Evolutionary conservation across 768 basidiomycete genomes (phyloP).

Genomic region (Leccinum uliginosum): DNA sequence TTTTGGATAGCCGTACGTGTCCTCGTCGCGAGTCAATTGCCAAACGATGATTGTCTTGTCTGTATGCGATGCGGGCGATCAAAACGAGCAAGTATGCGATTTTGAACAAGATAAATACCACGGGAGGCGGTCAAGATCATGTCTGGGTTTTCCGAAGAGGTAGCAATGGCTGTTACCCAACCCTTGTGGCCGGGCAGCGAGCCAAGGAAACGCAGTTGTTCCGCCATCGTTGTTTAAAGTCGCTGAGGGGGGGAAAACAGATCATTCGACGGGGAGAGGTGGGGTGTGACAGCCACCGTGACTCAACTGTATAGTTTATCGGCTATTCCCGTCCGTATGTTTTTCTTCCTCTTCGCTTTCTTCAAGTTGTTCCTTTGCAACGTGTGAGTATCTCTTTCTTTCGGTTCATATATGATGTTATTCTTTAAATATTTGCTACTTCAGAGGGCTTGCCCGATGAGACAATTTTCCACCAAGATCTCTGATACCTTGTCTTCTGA

Average conservation of each 20-base stretch:
- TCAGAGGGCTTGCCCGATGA: slow-evolving; percentile 58
- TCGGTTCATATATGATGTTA: slow-evolving; percentile 36
- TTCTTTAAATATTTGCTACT: slow-evolving; percentile 62
- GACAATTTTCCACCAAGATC: slow-evolving; percentile 69
- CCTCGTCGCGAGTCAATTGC: slow-evolving; percentile 93
- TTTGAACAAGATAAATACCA: slow-evolving; percentile 49
- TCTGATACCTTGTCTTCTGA: slow-evolving; percentile 39
- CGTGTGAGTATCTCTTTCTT: slow-evolving; percentile 18
- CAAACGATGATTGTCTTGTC: slow-evolving; percentile 99
- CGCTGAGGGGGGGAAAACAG: background rate
- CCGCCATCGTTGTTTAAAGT: slow-evolving; percentile 53
- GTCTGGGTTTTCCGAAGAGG: slow-evolving; percentile 97
- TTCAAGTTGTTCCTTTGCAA: background rate
- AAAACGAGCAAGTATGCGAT: slow-evolving; percentile 15
- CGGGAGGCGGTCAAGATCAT: slow-evolving; percentile 98
- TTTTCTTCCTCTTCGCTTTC: background rate
- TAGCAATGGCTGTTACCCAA: slow-evolving; percentile 98
- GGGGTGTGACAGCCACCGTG: slow-evolving; percentile 58
- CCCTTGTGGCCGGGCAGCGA: slow-evolving; percentile 91
- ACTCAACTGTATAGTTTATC: slow-evolving; percentile 56
- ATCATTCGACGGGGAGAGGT: background rate
- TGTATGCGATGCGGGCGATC: slow-evolving; percentile 54
- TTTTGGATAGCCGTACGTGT: slow-evolving; percentile 93
- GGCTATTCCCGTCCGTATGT: slow-evolving; percentile 21
- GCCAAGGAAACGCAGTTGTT: slow-evolving; percentile 88